Evolutionary conservation across 345 rosid genomes (phyloP), one percentile per base, ranked within the genome.

Genomic region (Chamaenerion angustifolium): DNA sequence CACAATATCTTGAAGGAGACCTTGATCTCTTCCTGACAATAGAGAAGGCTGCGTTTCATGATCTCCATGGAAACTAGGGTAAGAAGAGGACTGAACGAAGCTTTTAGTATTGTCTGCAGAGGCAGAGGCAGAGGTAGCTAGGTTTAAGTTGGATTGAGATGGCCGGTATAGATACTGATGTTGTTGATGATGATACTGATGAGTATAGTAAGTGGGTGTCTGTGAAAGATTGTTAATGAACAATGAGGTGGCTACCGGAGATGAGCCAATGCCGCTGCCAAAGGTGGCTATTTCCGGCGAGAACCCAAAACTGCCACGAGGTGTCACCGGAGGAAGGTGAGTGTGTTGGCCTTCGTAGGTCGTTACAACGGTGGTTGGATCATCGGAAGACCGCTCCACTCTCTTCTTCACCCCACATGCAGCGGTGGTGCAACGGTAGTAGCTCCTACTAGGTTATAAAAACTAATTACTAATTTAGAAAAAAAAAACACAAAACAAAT

Each of bases 331-430:
- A 54, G 76, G 70, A 41, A 76, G 77, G 55, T 93, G 99, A 1
- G 60, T 68, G 53, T 93, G 99, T 19, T 93, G 88, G 8, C 99
- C 96, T 71, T 93, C 99, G 67, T 93, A 93, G 10, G 99, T 93
- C 8, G 99, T 93, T 6, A 93, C 83, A 0, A 93, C 96, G 35
- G 71, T 73, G 4, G 86, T 54, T 0, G 94, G 71, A 65, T 93
- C 96, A 4, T 79, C 84, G 6, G 77, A 80, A 15, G 94, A 85
- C 74, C 99, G 74, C 83, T 93, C 99, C 16, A 93, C 99, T 62
- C 95, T 71, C 76, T 93, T 93, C 94, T 93, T 93, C 72, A 93
- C 96, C 2, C 94, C 96, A 14, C 99, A 93, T 40, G 80, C 94
- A 1, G 77, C 75, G 18, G 58, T 88, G 27, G 99, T 88, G 96